Evolutionary conservation across 1,284 basidiomycete genomes (phyloP).

Genomic region (Trichosporon asahii): DNA sequence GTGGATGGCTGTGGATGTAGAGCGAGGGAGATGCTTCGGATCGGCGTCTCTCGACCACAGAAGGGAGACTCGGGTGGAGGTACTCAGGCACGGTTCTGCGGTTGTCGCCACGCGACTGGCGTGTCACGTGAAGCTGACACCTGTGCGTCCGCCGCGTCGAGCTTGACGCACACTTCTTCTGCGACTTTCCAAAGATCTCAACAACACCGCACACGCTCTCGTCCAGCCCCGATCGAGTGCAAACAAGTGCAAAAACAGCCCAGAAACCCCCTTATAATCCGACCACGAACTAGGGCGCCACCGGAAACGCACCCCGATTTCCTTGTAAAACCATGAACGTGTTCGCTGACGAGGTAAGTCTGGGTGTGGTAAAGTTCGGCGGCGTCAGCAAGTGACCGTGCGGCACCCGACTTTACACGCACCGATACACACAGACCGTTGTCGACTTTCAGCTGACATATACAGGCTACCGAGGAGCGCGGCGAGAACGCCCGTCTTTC

Average conservation of each 20-base stretch:
- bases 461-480: conserved; percentile 89
- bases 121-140: background rate
- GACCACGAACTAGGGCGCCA: background rate
- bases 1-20: background rate
- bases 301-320: background rate
- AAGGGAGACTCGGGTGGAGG: background rate
- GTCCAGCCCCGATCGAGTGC: background rate
- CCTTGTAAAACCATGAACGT: conserved; percentile 49
- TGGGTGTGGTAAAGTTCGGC: background rate
- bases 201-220: conserved; percentile 1
- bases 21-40: background rate
- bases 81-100: background rate
- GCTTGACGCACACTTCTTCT: conserved; percentile 16
- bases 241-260: background rate
- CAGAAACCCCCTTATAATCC: background rate
- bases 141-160: conserved; percentile 4
- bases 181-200: conserved; percentile 9
- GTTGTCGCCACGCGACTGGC: background rate
- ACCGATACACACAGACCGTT: background rate
- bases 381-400: background rate
- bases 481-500: conserved; percentile 98
- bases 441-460: background rate
- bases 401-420: background rate
- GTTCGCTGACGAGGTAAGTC: conserved; percentile 51
- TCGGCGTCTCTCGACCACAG: background rate